Evolutionary conservation across 2,329 filamentous ascomycete species (phyloP), one percentile per base, ranked within the genome.

Genomic region (Elsinoe batatas): DNA sequence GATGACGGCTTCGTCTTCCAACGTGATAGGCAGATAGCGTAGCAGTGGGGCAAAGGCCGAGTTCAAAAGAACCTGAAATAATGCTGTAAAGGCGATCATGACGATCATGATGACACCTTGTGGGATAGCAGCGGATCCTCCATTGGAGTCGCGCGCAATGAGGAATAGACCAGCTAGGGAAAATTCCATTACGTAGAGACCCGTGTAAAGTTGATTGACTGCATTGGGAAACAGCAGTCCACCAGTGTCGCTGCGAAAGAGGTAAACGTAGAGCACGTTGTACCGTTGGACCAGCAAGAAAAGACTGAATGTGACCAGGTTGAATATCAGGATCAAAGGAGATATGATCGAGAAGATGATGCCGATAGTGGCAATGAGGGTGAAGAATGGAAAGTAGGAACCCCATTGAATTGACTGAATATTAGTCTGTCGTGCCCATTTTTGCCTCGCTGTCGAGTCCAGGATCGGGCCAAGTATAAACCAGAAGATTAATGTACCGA

Each of bases 201-300:
- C 93, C 0, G 89, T 93, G 65, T 98, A 97, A 91, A 93, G 87
- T 67, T 96, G 91, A 66, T 96, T 96, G 71, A 97, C 87, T 0
- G 93, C 93, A 35, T 85, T 81, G 0, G 93, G 93, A 64, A 95
- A 98, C 53, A 97, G 74, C 1, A 97, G 79, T 42, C 93, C 93
- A 38, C 93, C 93, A 0, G 91, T 98, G 70, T 98, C 93, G 58
- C 86, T 83, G 61, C 84, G 82, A 69, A 95, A 94, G 53, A 90
- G 87, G 22, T 84, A 94, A 58, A 98, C 91, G 64, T 96, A 98
- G 17, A 98, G 79, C 74, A 95, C 94, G 62, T 91, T 91, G 71
- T 97, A 97, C n/a, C 91, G 83, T 68, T 97, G 90, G 0, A 93
- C 91, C 43, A 96, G 77, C 91, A 91, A 98, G 61, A 97, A 84